phyloP scores from a whole-genome alignment of 306 rosid species.

The Castanospermum australe region DNA sequence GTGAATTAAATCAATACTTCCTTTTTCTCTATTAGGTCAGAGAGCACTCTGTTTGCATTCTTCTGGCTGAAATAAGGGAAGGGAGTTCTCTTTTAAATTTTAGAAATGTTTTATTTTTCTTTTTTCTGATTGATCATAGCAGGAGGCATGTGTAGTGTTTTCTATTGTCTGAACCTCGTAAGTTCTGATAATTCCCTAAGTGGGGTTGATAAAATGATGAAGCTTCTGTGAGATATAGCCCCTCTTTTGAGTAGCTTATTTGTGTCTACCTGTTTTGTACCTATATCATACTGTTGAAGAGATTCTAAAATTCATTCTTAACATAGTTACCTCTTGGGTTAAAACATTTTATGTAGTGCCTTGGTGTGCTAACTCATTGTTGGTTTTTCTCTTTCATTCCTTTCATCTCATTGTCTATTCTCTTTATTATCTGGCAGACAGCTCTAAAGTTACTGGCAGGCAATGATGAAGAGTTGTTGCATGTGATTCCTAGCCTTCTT shows the following conservation, averaged over 20 bases:
- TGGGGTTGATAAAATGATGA: not conserved
- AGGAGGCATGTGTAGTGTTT: slow-evolving; percentile 5
- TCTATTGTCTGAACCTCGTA: not conserved
- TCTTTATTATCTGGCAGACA: slow-evolving; percentile 55
- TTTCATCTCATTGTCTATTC: not conserved
- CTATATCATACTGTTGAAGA: not conserved
- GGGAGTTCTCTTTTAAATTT: not conserved
- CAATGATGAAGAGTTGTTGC: slow-evolving; percentile 63
- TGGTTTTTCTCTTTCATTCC: not conserved
- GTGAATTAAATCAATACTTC: not conserved
- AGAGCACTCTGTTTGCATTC: not conserved
- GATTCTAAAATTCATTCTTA: not conserved
- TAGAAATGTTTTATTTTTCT: not conserved
- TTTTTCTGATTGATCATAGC: not conserved
- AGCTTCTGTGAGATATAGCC: slow-evolving; percentile 2
- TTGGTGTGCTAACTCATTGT: not conserved
- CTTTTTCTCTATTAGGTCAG: not conserved
- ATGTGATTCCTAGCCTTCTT: slow-evolving; percentile 67
- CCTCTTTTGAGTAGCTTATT: not conserved
- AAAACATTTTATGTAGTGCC: not conserved
- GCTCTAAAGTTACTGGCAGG: slow-evolving; percentile 72
- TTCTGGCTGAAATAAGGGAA: not conserved
- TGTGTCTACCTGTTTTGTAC: not conserved
- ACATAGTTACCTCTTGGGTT: not conserved
- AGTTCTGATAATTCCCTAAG: not conserved